Evolutionary conservation across 2,329 filamentous ascomycete species (phyloP).

Genomic region (Sporothrix humicola): DNA sequence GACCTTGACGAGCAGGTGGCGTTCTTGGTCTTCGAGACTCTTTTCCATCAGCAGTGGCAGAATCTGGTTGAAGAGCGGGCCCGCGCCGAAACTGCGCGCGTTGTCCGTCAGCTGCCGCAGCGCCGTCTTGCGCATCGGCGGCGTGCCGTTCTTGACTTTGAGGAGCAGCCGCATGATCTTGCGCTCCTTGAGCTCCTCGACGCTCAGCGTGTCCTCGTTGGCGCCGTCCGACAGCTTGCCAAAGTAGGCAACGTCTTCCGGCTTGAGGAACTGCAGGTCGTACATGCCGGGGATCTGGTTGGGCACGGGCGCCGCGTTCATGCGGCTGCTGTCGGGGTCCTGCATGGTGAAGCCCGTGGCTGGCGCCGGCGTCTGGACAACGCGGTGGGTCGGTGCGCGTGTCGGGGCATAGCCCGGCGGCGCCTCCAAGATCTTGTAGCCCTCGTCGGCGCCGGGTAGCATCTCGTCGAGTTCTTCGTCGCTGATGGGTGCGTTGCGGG

Average conservation of each 20-base stretch:
- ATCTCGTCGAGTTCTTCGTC: constrained; percentile 94
- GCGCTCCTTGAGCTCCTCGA: constrained; percentile 95
- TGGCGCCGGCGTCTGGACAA: constrained; percentile 75
- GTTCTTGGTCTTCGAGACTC: constrained; percentile 95
- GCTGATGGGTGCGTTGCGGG: constrained; percentile 79
- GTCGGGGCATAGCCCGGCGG: constrained; percentile 91
- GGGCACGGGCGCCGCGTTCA: constrained; percentile 87
- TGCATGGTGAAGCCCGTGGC: constrained; percentile 95
- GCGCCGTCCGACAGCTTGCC: constrained; percentile 94
- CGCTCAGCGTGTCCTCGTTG: constrained; percentile 87
- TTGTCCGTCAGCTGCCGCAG: constrained; percentile 97
- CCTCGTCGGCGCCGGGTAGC: constrained; percentile 84
- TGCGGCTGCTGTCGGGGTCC: constrained; percentile 81
- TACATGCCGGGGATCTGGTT: constrained; percentile 96
- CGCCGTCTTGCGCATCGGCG: constrained; percentile 97
- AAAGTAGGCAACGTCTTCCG: constrained; percentile 98
- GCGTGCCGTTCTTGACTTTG: constrained; percentile 99
- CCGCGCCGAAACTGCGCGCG: constrained; percentile 92
- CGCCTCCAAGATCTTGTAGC: constrained; percentile 89
- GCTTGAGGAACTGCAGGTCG: constrained; percentile 97
- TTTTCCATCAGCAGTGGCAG: constrained; percentile 97
- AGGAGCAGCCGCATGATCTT: constrained; percentile 97
- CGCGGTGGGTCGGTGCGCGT: constrained; percentile 74
- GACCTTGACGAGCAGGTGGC: constrained; percentile 97
- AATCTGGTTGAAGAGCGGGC: constrained; percentile 95